phyloP scores from a whole-genome alignment of 345 rosid species.

The Cardiospermum halicacabum region DNA sequence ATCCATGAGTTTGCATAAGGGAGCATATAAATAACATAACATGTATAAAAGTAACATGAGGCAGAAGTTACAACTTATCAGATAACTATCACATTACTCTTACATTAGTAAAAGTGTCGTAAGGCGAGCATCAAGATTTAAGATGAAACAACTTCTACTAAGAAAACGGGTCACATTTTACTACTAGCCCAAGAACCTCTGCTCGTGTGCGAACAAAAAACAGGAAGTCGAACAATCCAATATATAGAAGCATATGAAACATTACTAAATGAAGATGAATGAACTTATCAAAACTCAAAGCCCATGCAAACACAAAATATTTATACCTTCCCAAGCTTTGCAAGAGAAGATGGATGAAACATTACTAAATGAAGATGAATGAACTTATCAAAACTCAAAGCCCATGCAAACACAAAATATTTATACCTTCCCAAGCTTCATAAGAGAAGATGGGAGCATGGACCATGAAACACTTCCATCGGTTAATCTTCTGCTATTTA shows the following conservation, averaged over 20 bases:
- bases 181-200: not conserved
- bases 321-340: constrained; percentile 86
- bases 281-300: constrained; percentile 13
- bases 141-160: not conserved
- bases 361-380: not conserved
- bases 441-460: constrained; percentile 76
- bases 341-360: constrained; percentile 58
- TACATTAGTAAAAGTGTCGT: not conserved
- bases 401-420: constrained; percentile 9
- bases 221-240: not conserved
- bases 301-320: constrained; percentile 9
- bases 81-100: not conserved
- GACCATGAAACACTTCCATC: constrained; percentile 69
- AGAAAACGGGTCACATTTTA: not conserved
- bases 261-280: not conserved
- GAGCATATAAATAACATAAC: not conserved
- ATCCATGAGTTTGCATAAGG: not conserved
- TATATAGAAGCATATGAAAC: constrained; percentile 8
- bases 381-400: constrained; percentile 13
- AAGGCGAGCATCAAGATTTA: not conserved
- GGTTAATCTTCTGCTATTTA: constrained; percentile 56
- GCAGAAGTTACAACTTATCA: not conserved
- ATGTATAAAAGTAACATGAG: not conserved
- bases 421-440: constrained; percentile 86
- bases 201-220: not conserved